These are phyloP conservation scores for Talaromyces sp. DNA, from an alignment of 2,329 filamentous ascomycete species.

Conservation along the genomic window DNA sequence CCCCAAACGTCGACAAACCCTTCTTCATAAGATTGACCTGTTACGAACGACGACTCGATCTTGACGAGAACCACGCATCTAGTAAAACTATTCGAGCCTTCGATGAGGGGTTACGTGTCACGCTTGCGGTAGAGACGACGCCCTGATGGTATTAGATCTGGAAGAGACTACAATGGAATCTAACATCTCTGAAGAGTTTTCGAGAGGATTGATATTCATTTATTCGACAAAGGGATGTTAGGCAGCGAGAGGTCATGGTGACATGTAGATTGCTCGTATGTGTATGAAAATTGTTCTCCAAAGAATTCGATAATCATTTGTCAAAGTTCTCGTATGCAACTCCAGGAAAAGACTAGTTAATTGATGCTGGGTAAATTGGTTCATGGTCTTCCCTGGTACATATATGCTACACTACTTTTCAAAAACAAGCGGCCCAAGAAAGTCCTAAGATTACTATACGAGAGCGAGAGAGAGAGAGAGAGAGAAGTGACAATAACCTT, in stretches of 20 bases:
- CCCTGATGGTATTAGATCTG: background rate
- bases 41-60: background rate
- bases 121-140: background rate
- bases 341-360: too few relatives aligned
- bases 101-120: background rate
- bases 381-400: background rate
- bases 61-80: background rate
- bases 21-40: background rate
- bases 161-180: background rate
- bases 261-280: background rate
- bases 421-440: background rate
- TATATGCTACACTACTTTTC: background rate
- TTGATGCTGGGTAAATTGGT: too few relatives aligned
- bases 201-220: background rate
- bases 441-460: background rate
- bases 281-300: background rate
- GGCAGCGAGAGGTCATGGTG: background rate
- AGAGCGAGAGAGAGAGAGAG: too few relatives aligned
- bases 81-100: background rate
- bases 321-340: background rate
- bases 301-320: background rate
- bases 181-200: too few relatives aligned
- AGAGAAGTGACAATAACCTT: background rate
- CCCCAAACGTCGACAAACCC: background rate
- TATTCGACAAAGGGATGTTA: background rate